Evolutionary conservation across 768 basidiomycete genomes (phyloP).

Genomic region (Trametes cingulata): DNA sequence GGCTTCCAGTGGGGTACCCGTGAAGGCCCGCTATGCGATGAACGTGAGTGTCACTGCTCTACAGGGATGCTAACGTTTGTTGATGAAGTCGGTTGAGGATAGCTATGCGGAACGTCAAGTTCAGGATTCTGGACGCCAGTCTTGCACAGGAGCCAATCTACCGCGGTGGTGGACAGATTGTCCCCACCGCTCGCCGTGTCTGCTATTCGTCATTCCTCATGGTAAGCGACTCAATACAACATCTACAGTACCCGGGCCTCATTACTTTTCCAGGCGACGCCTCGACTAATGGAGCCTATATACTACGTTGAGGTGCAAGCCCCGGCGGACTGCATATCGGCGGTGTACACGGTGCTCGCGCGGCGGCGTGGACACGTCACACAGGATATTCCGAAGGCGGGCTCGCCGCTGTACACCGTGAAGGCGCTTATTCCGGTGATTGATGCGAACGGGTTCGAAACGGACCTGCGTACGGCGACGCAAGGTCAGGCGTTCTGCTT

Average conservation of each 20-base stretch:
- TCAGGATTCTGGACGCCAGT: slow-evolving; percentile 90
- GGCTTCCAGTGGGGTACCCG: slow-evolving; percentile 99
- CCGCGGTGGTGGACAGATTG: slow-evolving; percentile 97
- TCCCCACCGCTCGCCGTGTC: slow-evolving; percentile 96
- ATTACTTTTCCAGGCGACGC: slow-evolving; percentile 67
- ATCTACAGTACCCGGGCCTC: neutral
- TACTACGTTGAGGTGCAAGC: slow-evolving; percentile 99
- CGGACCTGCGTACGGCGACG: slow-evolving; percentile 94
- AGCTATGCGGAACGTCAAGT: slow-evolving; percentile 99
- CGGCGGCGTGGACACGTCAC: slow-evolving; percentile 99
- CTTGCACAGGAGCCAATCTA: slow-evolving; percentile 96
- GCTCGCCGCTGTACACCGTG: slow-evolving; percentile 96
- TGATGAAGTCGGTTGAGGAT: slow-evolving; percentile 2
- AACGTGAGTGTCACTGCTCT: slow-evolving; percentile 67
- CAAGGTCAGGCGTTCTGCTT: slow-evolving; percentile 99
- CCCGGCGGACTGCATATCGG: slow-evolving; percentile 97
- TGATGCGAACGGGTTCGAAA: slow-evolving; percentile 98
- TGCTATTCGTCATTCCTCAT: slow-evolving; percentile 99
- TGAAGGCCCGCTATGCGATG: slow-evolving; percentile 97
- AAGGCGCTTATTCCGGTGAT: slow-evolving; percentile 98
- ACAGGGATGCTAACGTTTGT: neutral
- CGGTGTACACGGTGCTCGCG: slow-evolving; percentile 98
- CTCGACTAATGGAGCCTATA: slow-evolving; percentile 94
- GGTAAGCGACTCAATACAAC: slow-evolving; percentile 50
- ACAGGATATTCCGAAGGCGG: slow-evolving; percentile 96